Evolutionary conservation across 1,284 basidiomycete species (phyloP), one percentile per base, ranked within the genome.

Genomic region (Leccinum pachyderme): DNA sequence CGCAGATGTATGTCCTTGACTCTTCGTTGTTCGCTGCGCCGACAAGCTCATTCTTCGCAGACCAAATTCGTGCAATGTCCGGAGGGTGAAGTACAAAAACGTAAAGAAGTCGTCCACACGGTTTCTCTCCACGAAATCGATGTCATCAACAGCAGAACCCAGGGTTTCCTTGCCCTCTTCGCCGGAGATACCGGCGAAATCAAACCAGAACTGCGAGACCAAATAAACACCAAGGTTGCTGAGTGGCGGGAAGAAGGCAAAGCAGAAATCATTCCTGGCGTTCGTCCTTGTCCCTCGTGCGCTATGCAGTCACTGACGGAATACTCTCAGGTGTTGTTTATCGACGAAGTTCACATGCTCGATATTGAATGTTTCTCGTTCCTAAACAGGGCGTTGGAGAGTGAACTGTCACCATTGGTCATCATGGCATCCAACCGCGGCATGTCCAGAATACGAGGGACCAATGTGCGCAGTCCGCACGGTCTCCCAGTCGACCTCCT

Each of bases 291-390:
- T 41, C 57, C 12, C 29, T 55, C 12, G 7, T 12, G 25, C 33
- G 8, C 13, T 22, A 50, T 35, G n/a, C 9, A 35, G 8, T 31
- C 18, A 35, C 56, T 54, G 25, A 54, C 41, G 18, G 15, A 33
- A 11, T 47, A 18, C 45, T 46, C 24, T 6, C 62, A 93, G 90
- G 91, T 94, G 11, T 77, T 95, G 15, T 94, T 95, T 76, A 94
- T 94, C 62, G 91, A 94, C 71, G 93, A 98, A 75, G 95, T 98
- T 15, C 97, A 99, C 79, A 99, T 99, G 96, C 87, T 99, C 60
- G 96, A 99, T 72, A 97, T 99, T 61, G 96, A 99, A 73, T 99
- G 96, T 72, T 98, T 98, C 80, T 97, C 95, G 7, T 99, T 96
- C 82, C 79, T 99, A 59, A 99, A 99, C 73, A 86, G 96, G 44